These are phyloP conservation scores for Cystofilobasidium macerans DNA, from an alignment of 768 basidiomycete species.

Conservation along the genomic window DNA sequence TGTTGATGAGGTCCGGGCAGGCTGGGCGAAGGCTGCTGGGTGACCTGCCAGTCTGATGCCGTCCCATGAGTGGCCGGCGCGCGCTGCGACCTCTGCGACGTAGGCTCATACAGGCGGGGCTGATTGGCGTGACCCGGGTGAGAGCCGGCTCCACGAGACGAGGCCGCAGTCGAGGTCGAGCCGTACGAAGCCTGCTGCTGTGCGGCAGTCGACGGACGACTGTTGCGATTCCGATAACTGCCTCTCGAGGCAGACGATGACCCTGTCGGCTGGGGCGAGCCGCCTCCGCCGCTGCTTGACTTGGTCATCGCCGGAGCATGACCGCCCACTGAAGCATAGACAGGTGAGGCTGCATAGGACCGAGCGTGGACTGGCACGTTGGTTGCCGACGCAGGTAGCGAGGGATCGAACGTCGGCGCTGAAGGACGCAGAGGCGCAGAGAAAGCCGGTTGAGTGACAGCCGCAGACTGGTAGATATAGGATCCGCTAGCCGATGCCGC, in stretches of 20 bases:
- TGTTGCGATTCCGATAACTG: background rate
- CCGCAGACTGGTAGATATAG: background rate
- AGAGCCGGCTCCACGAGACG: background rate
- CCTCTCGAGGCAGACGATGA: background rate
- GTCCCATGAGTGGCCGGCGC: background rate
- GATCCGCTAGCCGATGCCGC: background rate
- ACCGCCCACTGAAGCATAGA: background rate
- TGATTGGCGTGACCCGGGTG: conserved; percentile 1
- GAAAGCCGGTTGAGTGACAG: background rate
- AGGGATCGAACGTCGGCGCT: conserved; percentile 19
- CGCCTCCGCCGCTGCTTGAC: background rate
- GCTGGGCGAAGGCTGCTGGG: conserved; percentile 2
- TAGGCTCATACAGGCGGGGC: background rate
- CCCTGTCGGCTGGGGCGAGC: no score
- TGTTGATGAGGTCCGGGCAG: background rate
- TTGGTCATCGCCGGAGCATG: background rate
- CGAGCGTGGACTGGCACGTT: background rate
- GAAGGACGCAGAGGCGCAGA: conserved; percentile 16
- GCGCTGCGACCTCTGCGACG: background rate
- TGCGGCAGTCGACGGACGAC: background rate
- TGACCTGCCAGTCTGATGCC: conserved; percentile 2
- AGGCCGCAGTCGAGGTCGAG: no score
- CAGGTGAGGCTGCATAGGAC: background rate
- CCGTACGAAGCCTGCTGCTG: no score
- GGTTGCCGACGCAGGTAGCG: background rate